Base-by-base conservation (phyloP, 1,139 yeast species). In the Suhomyces guaymorum region DNA sequence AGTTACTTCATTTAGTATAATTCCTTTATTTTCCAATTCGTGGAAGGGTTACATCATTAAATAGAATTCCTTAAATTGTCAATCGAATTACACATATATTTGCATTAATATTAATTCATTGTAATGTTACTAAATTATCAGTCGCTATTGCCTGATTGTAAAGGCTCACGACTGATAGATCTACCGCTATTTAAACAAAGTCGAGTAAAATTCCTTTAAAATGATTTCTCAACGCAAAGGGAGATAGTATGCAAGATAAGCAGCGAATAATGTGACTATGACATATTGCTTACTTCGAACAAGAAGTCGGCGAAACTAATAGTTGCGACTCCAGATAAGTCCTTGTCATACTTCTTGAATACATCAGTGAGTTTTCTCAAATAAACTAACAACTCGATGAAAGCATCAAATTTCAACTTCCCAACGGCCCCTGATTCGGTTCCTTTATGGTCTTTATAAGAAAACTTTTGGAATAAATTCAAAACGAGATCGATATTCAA, bases 1-100 rank as follows among this genome's bases (percentile, higher is more conserved):
- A 87, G 95, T 57, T 94, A 94, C 55, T 90, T 89, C 61, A 88
- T 90, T 24, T 88, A n/a, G n/a, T n/a, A n/a, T n/a, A n/a, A n/a
- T n/a, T n/a, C n/a, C n/a, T n/a, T n/a, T n/a, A n/a, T n/a, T n/a
- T n/a, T n/a, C n/a, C n/a, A n/a, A n/a, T n/a, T n/a, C n/a, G n/a
- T n/a, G n/a, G n/a, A n/a, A n/a, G n/a, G n/a, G n/a, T n/a, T n/a
- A n/a, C n/a, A n/a, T n/a, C n/a, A n/a, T n/a, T n/a, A n/a, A n/a
- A n/a, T n/a, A n/a, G n/a, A n/a, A n/a, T n/a, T n/a, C n/a, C n/a
- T n/a, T n/a, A n/a, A n/a, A n/a, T n/a, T n/a, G n/a, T n/a, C n/a
- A n/a, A n/a, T n/a, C n/a, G n/a, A n/a, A n/a, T n/a, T n/a, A n/a
- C n/a, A n/a, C n/a, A n/a, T n/a, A n/a, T n/a, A n/a, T n/a, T n/a